A percentile compares a stretch with the other conserved stretches of the same genome.
Conservation (phyloP, 768 basidiomycete genomes). For the Boletus eberwhitei region DNA sequence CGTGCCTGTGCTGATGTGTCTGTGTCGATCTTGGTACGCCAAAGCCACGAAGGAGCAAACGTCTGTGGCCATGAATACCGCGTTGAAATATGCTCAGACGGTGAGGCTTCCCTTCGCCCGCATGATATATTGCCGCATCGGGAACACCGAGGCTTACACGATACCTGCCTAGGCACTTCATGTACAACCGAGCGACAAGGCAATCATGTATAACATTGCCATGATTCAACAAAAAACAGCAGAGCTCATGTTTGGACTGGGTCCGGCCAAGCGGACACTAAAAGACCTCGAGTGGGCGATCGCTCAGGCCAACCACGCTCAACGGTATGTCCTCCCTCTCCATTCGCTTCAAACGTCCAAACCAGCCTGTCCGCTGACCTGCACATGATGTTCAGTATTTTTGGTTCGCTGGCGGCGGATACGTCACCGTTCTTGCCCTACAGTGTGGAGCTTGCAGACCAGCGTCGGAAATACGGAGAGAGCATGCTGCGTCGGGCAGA, state of each 20-base stretch:
- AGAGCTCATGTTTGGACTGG: constrained; percentile 78
- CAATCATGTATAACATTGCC: constrained; percentile 90
- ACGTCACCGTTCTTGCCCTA: constrained; percentile 71
- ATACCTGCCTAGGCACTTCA: constrained; percentile 63
- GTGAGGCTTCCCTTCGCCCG: constrained; percentile 35
- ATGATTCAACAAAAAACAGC: constrained; percentile 98
- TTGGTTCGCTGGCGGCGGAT: constrained; percentile 79
- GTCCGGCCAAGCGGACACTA: constrained; percentile 72
- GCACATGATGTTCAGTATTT: constrained; percentile 50
- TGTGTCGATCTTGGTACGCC: constrained; percentile 91
- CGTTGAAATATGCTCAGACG: constrained; percentile 77
- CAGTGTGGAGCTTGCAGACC: constrained; percentile 81
- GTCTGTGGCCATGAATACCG: constrained; percentile 76
- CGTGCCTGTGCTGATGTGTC: constrained; percentile 72
- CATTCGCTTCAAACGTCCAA: neutral
- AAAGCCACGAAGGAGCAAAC: constrained; percentile 90
- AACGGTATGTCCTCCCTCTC: constrained; percentile 53
- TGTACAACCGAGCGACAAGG: constrained; percentile 84
- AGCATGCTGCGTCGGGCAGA: constrained; percentile 79
- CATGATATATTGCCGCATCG: neutral
- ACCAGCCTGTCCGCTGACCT: neutral
- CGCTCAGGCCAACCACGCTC: constrained; percentile 79
- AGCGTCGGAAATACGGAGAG: constrained; percentile 87
- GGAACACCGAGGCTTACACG: neutral
- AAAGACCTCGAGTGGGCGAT: constrained; percentile 77